Base-by-base conservation (phyloP, 169 alveolate species). In the Plasmodium ovale region DNA sequence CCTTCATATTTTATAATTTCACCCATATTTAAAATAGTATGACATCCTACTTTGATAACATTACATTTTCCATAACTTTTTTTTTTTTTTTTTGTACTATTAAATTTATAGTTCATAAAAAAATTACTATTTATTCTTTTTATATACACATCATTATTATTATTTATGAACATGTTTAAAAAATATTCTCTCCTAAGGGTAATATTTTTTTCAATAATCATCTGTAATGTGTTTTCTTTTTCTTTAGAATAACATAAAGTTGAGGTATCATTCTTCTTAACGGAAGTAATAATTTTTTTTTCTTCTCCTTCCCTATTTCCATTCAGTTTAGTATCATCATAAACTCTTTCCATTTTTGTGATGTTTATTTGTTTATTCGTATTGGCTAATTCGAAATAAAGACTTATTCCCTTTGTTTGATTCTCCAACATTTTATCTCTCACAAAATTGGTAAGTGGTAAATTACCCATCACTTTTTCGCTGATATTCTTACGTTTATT, bases 1-100 rank as follows among this genome's bases (percentile, higher is more conserved):
- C 88, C 73, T 47, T 89, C 94, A 69, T 85, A 90, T 71, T 89
- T 74, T 56, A 92, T 16, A 39, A 87, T 87, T 19, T 89, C 95
- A 0, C 95, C 95, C 23, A 92, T 64, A 47, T 67, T 87, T 39
- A 92, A 64, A 29, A 92, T 87, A 21, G 91, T 87, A 31, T 89
- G 91, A 56, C 93, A 29, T 4, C 94, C 95, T 21, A 87, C 27
- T 60, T 93, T 87, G 21, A 73, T 68, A 31, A 91, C 37, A 35
- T 56, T 53, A 87, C 92, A 39, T 60, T 74, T n/a, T 54, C 92
- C 21, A 39, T 62, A 31, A 87, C 51, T 29, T 72, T 49, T 42
- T 25, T 69, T 53, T 12, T 68, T 27, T 72, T 49, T 42, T 25
- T 60, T 68, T 12, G 47, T 12, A 31, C 37, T 67, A 68, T 91